Conservation (phyloP, 2,329 filamentous ascomycete genomes). For the Fusarium torreyae region DNA sequence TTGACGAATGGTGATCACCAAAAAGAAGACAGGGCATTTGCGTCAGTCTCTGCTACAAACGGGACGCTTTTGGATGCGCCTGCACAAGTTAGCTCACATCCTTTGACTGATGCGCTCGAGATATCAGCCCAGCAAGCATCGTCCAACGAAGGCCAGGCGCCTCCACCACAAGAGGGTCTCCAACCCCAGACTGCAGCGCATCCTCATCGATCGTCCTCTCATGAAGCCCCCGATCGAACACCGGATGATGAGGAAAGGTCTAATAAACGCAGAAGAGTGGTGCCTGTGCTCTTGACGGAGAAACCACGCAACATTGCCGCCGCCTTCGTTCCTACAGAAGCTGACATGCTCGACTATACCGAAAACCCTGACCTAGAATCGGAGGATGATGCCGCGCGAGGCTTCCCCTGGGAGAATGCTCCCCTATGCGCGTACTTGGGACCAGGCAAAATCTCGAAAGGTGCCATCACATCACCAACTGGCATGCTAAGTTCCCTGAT, state of each 20-base stretch:
- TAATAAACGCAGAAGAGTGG: conserved; percentile 50
- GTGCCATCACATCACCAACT: conserved; percentile 44
- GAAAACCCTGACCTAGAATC: not conserved
- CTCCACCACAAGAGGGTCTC: not conserved
- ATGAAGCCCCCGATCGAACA: conserved; percentile 1
- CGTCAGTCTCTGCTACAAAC: not conserved
- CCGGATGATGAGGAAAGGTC: conserved; percentile 25
- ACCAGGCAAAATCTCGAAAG: conserved; percentile 48
- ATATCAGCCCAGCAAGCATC: not conserved
- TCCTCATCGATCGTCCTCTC: not conserved
- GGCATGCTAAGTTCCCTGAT: conserved; percentile 45
- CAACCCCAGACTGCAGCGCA: not conserved
- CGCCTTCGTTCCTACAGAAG: conserved; percentile 48
- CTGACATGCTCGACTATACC: conserved; percentile 31
- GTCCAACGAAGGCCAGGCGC: not conserved
- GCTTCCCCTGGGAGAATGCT: conserved; percentile 45
- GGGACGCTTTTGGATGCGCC: not conserved
- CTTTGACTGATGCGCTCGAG: not conserved
- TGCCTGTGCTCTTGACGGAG: conserved; percentile 46
- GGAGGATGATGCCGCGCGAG: not conserved
- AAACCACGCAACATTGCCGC: conserved; percentile 31
- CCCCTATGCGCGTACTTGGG: conserved; percentile 56
- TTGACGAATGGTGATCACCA: conserved; percentile 4
- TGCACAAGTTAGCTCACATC: not conserved
- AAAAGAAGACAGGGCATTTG: not conserved